These are phyloP conservation scores for Xerocomellus dryophilus DNA, from an alignment of 768 basidiomycete species.

Conservation along the genomic window DNA sequence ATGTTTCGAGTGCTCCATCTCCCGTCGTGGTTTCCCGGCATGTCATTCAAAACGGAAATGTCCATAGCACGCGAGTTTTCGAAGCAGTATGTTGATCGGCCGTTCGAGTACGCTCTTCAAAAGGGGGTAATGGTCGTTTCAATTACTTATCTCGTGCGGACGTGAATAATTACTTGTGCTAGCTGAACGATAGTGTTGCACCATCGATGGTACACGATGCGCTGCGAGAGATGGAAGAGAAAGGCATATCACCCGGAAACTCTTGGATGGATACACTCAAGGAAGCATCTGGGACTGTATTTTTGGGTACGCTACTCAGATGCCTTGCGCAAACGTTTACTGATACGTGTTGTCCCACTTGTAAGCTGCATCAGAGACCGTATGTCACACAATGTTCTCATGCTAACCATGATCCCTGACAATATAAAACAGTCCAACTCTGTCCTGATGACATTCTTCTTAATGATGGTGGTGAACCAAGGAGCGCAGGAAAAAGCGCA, in stretches of 20 bases:
- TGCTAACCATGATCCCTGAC: background rate
- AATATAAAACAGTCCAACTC: background rate
- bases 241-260: background rate
- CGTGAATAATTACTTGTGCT: background rate
- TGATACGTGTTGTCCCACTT: background rate
- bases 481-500: constrained; percentile 3
- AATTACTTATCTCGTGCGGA: background rate
- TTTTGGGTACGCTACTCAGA: background rate
- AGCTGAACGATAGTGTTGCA: background rate
- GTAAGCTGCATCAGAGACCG: constrained; percentile 8
- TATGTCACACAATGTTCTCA: background rate
- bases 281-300: background rate
- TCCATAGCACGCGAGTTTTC: background rate
- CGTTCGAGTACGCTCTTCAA: constrained; percentile 3
- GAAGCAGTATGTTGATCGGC: background rate
- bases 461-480: constrained; percentile 10
- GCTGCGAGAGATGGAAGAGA: background rate
- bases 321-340: too few species aligned
- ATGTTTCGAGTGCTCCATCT: background rate
- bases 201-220: constrained; percentile 4
- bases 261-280: background rate
- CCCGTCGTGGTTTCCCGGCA: constrained; percentile 4
- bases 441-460: constrained; percentile 7
- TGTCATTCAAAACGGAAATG: constrained; percentile 3
- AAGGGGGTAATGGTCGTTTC: background rate